phyloP scores from a whole-genome alignment of 1,284 basidiomycete species.

The Heimioporus retisporus region DNA sequence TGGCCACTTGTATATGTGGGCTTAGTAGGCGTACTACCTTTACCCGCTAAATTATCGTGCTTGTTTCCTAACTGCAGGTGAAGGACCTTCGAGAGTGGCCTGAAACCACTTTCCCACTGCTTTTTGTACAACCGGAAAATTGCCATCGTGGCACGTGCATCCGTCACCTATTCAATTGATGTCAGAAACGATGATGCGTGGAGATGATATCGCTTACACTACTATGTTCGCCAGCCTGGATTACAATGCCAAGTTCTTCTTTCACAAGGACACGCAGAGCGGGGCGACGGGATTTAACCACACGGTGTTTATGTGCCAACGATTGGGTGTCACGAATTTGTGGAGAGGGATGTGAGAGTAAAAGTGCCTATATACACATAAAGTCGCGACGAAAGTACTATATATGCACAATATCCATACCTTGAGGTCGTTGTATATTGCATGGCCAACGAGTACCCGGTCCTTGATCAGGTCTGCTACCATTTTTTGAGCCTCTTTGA shows the following conservation, averaged over 20 bases:
- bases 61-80: neutral
- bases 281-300: conserved; percentile 72
- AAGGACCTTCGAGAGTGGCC: conserved; percentile 29
- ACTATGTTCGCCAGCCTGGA: conserved; percentile 91
- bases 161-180: conserved; percentile 73
- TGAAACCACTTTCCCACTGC: conserved; percentile 79
- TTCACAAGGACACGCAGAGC: conserved; percentile 87
- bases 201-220: conserved; percentile 65
- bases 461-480: conserved; percentile 87
- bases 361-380: conserved; percentile 69
- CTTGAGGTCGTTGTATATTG: conserved; percentile 93
- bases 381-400: neutral
- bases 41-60: too few relatives aligned
- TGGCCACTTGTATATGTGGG: neutral
- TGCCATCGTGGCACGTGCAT: conserved; percentile 97
- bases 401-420: conserved; percentile 49
- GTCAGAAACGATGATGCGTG: conserved; percentile 1
- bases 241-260: conserved; percentile 85
- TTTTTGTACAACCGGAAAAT: conserved; percentile 90
- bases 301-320: conserved; percentile 64
- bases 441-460: conserved; percentile 93
- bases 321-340: conserved; percentile 89
- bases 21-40: too few relatives aligned
- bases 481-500: conserved; percentile 83
- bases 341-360: conserved; percentile 90